Percentiles rank a stretch among this genome's conserved stretches.
Evolutionary conservation across 495 filamentous ascomycete species (phyloP).

Genomic region (Amniculicola lignicola): DNA sequence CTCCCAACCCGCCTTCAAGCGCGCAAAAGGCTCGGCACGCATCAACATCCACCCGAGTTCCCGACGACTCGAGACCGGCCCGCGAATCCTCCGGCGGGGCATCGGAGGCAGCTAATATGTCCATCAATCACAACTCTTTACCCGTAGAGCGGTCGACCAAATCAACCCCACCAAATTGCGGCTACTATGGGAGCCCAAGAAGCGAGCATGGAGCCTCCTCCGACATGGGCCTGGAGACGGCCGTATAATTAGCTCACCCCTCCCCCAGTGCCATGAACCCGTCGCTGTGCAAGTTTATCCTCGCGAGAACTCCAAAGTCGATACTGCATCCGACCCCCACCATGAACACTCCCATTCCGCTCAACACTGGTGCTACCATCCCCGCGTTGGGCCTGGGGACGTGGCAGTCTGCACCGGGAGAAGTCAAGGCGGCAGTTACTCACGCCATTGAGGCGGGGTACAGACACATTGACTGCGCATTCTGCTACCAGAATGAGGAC

Average conservation of each 20-base stretch:
- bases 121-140: conserved; percentile 14
- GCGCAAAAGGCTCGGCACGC: background rate
- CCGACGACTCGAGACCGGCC: background rate
- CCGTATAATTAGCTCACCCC: conserved; percentile 1
- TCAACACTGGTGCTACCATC: conserved; percentile 74
- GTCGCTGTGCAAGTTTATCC: conserved; percentile 37
- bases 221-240: too few species aligned
- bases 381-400: conserved; percentile 72
- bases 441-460: conserved; percentile 42
- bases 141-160: background rate
- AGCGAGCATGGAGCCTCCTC: too few species aligned
- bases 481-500: conserved; percentile 48
- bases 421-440: conserved; percentile 46
- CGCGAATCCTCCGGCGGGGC: conserved; percentile 10
- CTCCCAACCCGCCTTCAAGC: too few species aligned
- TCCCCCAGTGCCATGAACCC: conserved; percentile 36
- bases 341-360: conserved; percentile 54
- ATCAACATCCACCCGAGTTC: conserved; percentile 12
- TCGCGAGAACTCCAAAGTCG: conserved; percentile 33
- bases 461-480: conserved; percentile 44
- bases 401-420: conserved; percentile 68
- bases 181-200: too few species aligned
- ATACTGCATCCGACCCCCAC: conserved; percentile 38
- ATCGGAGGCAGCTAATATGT: conserved; percentile 10
- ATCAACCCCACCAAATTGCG: background rate